A percentile compares a stretch with the other conserved stretches of the same genome.
Conservation (phyloP, 2,329 filamentous ascomycete genomes). For the Alternaria dauci region DNA sequence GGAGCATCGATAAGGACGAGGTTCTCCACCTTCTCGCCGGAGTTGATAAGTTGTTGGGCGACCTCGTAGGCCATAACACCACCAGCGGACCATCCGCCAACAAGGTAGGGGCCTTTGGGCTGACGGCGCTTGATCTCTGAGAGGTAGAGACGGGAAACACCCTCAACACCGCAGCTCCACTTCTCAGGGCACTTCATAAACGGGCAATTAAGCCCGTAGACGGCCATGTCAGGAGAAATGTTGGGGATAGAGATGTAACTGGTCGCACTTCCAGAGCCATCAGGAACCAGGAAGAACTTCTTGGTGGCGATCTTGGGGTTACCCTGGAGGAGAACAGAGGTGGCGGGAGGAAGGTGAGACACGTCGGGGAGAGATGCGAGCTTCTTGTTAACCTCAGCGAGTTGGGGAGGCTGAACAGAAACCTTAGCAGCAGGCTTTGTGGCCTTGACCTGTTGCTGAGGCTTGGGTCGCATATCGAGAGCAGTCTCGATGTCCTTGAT, state of each 20-base stretch:
- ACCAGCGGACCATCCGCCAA: constrained; percentile 65
- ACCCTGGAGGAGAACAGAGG: constrained; percentile 66
- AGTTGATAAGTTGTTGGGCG: constrained; percentile 57
- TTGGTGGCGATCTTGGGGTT: constrained; percentile 65
- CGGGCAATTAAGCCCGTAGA: constrained; percentile 70
- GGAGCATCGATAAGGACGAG: constrained; percentile 64
- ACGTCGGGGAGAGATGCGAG: constrained; percentile 53
- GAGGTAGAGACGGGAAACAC: constrained; percentile 71
- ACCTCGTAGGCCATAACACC: constrained; percentile 65
- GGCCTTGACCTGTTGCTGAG: constrained; percentile 48
- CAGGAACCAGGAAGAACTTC: constrained; percentile 62
- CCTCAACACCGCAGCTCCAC: constrained; percentile 71
- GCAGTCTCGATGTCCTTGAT: constrained; percentile 72
- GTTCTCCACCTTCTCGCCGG: constrained; percentile 59
- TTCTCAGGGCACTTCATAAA: constrained; percentile 75
- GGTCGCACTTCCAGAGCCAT: constrained; percentile 68
- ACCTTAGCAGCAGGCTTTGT: constrained; percentile 29
- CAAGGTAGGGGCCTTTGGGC: constrained; percentile 66
- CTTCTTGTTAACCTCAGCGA: constrained; percentile 60
- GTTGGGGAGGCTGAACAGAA: constrained; percentile 46
- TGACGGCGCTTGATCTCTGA: constrained; percentile 76
- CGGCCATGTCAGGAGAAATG: constrained; percentile 59
- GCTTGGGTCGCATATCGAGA: constrained; percentile 64
- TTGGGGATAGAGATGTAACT: constrained; percentile 70
- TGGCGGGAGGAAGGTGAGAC: constrained; percentile 57